Evolutionary conservation across 2,329 filamentous ascomycete genomes (phyloP).

Genomic region (Fusarium bactridioides): DNA sequence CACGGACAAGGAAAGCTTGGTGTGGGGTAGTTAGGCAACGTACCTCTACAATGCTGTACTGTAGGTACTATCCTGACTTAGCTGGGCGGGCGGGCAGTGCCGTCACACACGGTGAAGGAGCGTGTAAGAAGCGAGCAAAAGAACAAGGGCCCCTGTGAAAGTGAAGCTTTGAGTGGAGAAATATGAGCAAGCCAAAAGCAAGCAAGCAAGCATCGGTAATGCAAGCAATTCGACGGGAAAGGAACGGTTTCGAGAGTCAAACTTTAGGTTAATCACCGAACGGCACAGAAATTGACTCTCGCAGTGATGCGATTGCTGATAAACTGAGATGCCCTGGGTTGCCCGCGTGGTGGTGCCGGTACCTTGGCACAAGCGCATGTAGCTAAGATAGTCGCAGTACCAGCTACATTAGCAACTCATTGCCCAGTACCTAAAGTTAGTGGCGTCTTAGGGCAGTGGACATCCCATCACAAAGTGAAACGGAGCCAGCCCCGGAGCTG

Average conservation of each 20-base stretch:
- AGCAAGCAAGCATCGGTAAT: conserved; percentile 36
- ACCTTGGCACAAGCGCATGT: conserved; percentile 24
- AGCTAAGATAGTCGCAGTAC: conserved; percentile 16
- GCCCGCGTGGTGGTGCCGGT: conserved; percentile 25
- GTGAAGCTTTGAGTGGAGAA: conserved; percentile 27
- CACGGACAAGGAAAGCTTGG: conserved; percentile 39
- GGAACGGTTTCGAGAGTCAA: conserved; percentile 4
- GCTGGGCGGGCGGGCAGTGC: conserved; percentile 40
- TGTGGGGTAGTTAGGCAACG: conserved; percentile 35
- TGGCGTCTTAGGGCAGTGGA: conserved; percentile 26
- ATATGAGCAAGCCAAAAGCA: conserved; percentile 23
- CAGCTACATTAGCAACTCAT: neutral
- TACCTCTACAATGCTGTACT: neutral
- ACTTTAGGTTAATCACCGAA: neutral
- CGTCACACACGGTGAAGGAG: conserved; percentile 39
- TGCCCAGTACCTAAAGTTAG: neutral
- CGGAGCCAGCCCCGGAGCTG: conserved; percentile 10
- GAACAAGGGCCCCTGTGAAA: conserved; percentile 21
- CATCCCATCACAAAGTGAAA: conserved; percentile 21
- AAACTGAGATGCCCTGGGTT: conserved; percentile 4
- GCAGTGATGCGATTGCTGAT: conserved; percentile 7
- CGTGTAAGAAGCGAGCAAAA: conserved; percentile 31
- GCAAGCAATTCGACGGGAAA: conserved; percentile 31
- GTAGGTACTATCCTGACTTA: conserved; percentile 29
- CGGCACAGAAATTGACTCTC: conserved; percentile 6